Conservation (phyloP, 306 rosid genomes). For the Casuarina glauca region DNA sequence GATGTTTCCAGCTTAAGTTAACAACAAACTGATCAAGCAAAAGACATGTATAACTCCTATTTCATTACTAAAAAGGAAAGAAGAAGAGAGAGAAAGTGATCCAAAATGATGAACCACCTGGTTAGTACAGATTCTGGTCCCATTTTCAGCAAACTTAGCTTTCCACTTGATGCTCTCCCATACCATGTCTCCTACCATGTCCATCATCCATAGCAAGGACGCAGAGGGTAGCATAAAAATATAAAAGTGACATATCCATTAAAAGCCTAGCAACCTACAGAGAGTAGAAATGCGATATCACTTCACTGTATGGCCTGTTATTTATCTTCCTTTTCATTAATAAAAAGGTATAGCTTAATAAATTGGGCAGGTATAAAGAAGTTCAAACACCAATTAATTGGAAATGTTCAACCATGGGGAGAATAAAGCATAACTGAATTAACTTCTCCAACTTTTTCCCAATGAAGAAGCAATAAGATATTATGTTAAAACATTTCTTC, state of each 20-base stretch:
- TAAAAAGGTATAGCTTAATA: background rate
- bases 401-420: background rate
- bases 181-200: constrained; percentile 88
- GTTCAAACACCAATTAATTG: background rate
- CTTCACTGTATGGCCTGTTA: background rate
- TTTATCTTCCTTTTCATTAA: background rate
- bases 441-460: too few species aligned
- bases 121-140: constrained; percentile 50
- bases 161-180: constrained; percentile 88
- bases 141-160: constrained; percentile 83
- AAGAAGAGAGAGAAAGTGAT: constrained; percentile 12
- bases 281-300: constrained; percentile 25
- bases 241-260: too few species aligned
- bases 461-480: background rate
- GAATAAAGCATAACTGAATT: too few species aligned
- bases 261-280: constrained; percentile 51
- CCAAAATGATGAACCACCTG: constrained; percentile 54
- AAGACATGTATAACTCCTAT: background rate
- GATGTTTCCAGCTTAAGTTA: too few species aligned
- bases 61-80: constrained; percentile 8
- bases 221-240: constrained; percentile 90
- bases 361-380: background rate
- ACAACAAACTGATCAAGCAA: background rate
- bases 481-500: background rate
- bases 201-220: constrained; percentile 86